These are phyloP conservation scores for Fusarium sp. DNA, from an alignment of 2,329 filamentous ascomycete genomes.

Conservation along the genomic window DNA sequence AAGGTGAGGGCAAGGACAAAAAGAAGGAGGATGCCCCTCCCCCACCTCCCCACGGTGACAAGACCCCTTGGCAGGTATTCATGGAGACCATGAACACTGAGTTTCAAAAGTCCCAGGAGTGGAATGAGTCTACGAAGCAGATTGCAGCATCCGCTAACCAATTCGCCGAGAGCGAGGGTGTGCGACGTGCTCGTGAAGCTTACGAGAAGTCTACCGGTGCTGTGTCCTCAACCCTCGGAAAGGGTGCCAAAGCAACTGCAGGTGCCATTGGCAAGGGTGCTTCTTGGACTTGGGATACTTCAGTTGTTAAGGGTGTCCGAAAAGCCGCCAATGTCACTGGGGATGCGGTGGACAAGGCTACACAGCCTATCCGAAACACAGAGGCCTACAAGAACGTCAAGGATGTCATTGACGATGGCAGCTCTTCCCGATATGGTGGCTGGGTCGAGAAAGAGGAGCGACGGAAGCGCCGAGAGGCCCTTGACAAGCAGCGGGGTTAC, in stretches of 20 bases:
- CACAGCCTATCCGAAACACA: constrained; percentile 90
- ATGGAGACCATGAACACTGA: constrained; percentile 94
- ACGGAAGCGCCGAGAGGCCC: constrained; percentile 77
- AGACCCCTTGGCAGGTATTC: constrained; percentile 99
- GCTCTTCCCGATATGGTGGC: constrained; percentile 93
- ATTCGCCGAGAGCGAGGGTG: constrained; percentile 91
- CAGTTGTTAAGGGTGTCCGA: constrained; percentile 89
- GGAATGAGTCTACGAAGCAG: constrained; percentile 98
- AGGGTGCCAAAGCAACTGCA: constrained; percentile 86
- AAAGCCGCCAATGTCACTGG: constrained; percentile 88
- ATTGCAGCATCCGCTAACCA: constrained; percentile 89
- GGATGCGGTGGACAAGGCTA: constrained; percentile 91
- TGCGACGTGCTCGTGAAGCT: constrained; percentile 85
- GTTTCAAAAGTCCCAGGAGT: constrained; percentile 97
- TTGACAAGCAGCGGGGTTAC: constrained; percentile 70
- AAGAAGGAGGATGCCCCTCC: constrained; percentile 79
- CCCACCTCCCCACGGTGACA: constrained; percentile 96
- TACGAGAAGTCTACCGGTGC: constrained; percentile 89
- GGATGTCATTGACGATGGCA: constrained; percentile 95
- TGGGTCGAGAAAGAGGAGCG: constrained; percentile 98
- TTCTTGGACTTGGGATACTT: constrained; percentile 96
- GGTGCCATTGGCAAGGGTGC: constrained; percentile 90
- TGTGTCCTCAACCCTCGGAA: constrained; percentile 80
- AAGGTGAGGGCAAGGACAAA: constrained; percentile 64
- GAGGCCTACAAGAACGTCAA: constrained; percentile 96